Evolutionary conservation across 805 yeast species (phyloP).

Genomic region (Barnettozyma pratensis): DNA sequence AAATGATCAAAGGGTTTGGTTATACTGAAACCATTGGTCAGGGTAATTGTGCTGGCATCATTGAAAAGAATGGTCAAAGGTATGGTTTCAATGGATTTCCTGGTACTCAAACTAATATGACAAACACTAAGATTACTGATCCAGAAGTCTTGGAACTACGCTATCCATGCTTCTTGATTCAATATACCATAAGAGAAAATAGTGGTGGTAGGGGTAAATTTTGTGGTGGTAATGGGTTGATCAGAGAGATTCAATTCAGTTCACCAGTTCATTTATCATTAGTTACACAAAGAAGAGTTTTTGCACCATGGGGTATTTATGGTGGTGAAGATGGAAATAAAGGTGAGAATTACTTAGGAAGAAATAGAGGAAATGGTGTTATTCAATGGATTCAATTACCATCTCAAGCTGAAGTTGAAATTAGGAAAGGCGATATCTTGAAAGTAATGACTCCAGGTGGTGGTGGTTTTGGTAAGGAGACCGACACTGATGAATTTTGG

Average conservation of each 20-base stretch:
- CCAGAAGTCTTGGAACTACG: slow-evolving; percentile 49
- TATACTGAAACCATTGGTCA: slow-evolving; percentile 53
- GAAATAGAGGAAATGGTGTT: slow-evolving; percentile 28
- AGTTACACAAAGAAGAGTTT: slow-evolving; percentile 47
- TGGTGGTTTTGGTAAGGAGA: slow-evolving; percentile 38
- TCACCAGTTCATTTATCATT: slow-evolving; percentile 37
- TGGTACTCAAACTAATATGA: slow-evolving; percentile 50
- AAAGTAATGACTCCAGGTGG: slow-evolving; percentile 40
- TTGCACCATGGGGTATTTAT: slow-evolving; percentile 48
- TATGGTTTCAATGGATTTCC: slow-evolving; percentile 46
- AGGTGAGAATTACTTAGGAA: slow-evolving; percentile 37
- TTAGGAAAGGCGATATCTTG: slow-evolving; percentile 34
- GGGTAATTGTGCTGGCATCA: slow-evolving; percentile 48
- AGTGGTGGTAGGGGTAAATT: slow-evolving; percentile 46
- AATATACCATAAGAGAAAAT: slow-evolving; percentile 38
- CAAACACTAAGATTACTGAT: slow-evolving; percentile 51
- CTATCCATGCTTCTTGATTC: slow-evolving; percentile 44
- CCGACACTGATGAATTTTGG: slow-evolving; percentile 23
- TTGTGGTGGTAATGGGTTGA: slow-evolving; percentile 47
- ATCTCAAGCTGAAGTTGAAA: slow-evolving; percentile 29
- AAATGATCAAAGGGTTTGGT: slow-evolving; percentile 45
- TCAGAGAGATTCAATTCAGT: slow-evolving; percentile 43
- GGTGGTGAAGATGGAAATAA: slow-evolving; percentile 50
- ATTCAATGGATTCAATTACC: slow-evolving; percentile 31
- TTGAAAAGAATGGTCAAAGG: slow-evolving; percentile 68